These are phyloP conservation scores for Teunomyces stri DNA, from an alignment of 805 yeast genomes.

Conservation along the genomic window DNA sequence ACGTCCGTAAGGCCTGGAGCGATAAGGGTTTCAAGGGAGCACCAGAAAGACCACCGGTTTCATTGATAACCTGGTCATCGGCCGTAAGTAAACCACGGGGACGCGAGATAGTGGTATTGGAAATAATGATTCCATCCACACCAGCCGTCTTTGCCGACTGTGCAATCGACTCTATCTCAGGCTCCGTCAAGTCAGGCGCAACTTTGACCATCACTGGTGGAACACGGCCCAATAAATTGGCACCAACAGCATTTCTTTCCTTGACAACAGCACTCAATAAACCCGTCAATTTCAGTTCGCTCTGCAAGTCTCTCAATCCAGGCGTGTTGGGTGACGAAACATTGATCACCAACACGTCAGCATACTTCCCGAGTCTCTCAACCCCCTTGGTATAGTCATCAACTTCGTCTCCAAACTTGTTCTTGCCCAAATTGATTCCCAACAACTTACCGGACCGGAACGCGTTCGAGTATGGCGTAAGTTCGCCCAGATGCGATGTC, in stretches of 20 bases:
- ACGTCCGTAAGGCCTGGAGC: constrained; percentile 63
- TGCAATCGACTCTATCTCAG: constrained; percentile 81
- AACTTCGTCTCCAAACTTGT: constrained; percentile 87
- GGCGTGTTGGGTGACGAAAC: constrained; percentile 97
- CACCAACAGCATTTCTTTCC: constrained; percentile 56
- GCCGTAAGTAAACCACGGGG: constrained; percentile 61
- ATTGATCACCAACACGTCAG: constrained; percentile 87
- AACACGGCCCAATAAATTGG: constrained; percentile 40
- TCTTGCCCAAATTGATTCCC: constrained; percentile 88
- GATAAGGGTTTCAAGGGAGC: constrained; percentile 81
- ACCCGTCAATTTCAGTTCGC: constrained; percentile 65
- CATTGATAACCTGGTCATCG: constrained; percentile 38
- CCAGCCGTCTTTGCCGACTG: constrained; percentile 70
- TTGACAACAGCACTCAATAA: constrained; percentile 63
- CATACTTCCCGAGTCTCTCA: constrained; percentile 71
- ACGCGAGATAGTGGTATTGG: constrained; percentile 88
- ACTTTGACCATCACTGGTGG: constrained; percentile 89
- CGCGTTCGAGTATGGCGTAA: constrained; percentile 40
- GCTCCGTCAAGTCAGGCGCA: constrained; percentile 87
- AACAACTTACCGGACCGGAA: constrained; percentile 64
- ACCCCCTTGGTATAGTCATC: constrained; percentile 86
- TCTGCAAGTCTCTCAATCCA: constrained; percentile 84
- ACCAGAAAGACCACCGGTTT: constrained; percentile 92
- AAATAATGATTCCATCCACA: constrained; percentile 88
- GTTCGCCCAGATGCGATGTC: constrained; percentile 12